These are phyloP conservation scores for Polygonum maritimum DNA, from an alignment of 148 eudicot genomes.

Conservation along the genomic window DNA sequence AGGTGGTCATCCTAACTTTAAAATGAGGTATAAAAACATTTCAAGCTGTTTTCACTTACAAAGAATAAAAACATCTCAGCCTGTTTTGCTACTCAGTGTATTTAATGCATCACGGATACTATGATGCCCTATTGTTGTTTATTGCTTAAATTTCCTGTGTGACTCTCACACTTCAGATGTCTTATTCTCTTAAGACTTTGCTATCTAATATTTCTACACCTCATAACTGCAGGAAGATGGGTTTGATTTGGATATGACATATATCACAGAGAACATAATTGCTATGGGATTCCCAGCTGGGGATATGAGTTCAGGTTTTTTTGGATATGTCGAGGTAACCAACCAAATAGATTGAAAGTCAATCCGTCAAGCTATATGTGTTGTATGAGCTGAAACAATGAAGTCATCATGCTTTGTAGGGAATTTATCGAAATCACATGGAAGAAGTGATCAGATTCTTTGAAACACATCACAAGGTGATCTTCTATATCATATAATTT, in stretches of 20 bases:
- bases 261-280: conserved; percentile 91
- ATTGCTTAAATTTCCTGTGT: neutral
- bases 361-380: neutral
- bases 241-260: conserved; percentile 94
- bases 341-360: neutral
- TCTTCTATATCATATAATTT: neutral
- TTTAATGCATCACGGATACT: neutral
- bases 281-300: conserved; percentile 99
- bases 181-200: neutral
- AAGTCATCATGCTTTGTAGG: conserved; percentile 39
- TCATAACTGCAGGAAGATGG: conserved; percentile 63
- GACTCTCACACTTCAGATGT: neutral
- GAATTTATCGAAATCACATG: conserved; percentile 93
- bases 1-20: neutral
- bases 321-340: conserved; percentile 87
- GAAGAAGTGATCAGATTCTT: conserved; percentile 92
- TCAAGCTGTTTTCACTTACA: neutral
- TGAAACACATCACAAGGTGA: conserved; percentile 93
- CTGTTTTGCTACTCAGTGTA: neutral
- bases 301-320: conserved; percentile 93
- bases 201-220: neutral
- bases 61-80: neutral
- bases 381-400: neutral
- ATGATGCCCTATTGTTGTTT: neutral
- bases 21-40: neutral